Evolutionary conservation across 306 rosid genomes (phyloP), one percentile per base, ranked within the genome.

Genomic region (Erythrophleum fordii): DNA sequence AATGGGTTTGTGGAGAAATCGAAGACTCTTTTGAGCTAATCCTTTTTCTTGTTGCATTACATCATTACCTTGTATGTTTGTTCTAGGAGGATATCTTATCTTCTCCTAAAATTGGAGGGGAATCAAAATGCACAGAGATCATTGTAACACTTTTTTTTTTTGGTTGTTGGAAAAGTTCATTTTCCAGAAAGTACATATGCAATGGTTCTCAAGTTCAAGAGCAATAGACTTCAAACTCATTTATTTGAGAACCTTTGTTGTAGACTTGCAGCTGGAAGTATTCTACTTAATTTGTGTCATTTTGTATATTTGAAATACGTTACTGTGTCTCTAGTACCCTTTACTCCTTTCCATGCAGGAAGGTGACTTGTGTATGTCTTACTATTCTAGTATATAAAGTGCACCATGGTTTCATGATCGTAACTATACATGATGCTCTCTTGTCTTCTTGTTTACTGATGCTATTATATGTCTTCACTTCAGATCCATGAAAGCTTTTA

Each of bases 401-500:
- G 37, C 66, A 26, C 66, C 66, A 59, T 26, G 37, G 37, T 13
- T 59, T 59, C 9, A 26, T 59, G n/a, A 28, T 59, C 12, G 39
- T 26, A 59, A 26, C 66, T 68, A 68, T 60, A 72, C 53, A 64
- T 67, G 82, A 41, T 73, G 70, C 58, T 72, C 22, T 73, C 75
- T 11, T 83, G 79, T 76, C 78, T 80, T 67, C 83, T 78, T 85
- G 22, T 79, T 61, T 79, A 69, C 85, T 84, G 72, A 79, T 87
- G 74, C 79, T 66, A 44, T 86, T 79, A 72, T 76, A 68, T 69
- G 80, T 84, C 84, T 79, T 69, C 37, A 23, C 73, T 69, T 88
- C 90, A 82, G 90, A 82, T 85, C 83, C 83, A 58, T 60, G 86
- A 77, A 69, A 79, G 87, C 77, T 44, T 78, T 78, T 80, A 80